These are phyloP conservation scores for Lecanicillium sp. DNA, from an alignment of 2,329 filamentous ascomycete species.

Conservation along the genomic window DNA sequence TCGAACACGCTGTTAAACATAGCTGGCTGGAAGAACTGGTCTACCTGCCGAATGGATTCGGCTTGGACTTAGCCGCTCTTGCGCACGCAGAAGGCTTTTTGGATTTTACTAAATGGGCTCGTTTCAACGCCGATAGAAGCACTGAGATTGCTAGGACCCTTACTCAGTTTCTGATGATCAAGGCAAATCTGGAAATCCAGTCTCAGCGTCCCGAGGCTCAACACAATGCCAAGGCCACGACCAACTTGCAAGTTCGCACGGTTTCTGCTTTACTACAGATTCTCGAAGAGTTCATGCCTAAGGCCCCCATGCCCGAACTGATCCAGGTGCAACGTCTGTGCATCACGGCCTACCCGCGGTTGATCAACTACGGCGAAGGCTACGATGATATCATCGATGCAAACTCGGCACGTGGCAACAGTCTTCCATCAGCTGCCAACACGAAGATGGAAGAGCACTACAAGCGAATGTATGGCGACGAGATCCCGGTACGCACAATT, in stretches of 20 bases:
- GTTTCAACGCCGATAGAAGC: conserved; percentile 60
- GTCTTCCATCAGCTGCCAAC: conserved; percentile 71
- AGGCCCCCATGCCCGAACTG: conserved; percentile 58
- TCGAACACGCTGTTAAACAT: conserved; percentile 67
- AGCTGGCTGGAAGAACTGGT: conserved; percentile 80
- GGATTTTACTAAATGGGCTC: conserved; percentile 76
- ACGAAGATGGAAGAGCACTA: conserved; percentile 95
- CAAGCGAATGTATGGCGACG: conserved; percentile 94
- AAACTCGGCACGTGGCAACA: conserved; percentile 77
- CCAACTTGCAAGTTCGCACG: conserved; percentile 77
- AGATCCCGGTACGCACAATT: conserved; percentile 79
- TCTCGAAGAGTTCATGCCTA: conserved; percentile 62
- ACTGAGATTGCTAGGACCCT: conserved; percentile 65
- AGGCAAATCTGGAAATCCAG: conserved; percentile 72
- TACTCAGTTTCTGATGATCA: conserved; percentile 75
- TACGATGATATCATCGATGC: conserved; percentile 86
- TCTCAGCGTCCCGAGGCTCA: conserved; percentile 63
- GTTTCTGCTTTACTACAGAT: conserved; percentile 76
- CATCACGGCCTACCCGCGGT: conserved; percentile 83
- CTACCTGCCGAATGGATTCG: conserved; percentile 73
- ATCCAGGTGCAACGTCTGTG: conserved; percentile 79
- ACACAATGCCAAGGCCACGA: conserved; percentile 52
- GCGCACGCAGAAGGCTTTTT: conserved; percentile 77
- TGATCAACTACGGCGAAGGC: conserved; percentile 95
- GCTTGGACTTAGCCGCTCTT: conserved; percentile 77